Percentiles rank a stretch among this genome's conserved stretches.
Evolutionary conservation across 352 stramenopile species (phyloP).

Genomic region (Achlya hypogyna): DNA sequence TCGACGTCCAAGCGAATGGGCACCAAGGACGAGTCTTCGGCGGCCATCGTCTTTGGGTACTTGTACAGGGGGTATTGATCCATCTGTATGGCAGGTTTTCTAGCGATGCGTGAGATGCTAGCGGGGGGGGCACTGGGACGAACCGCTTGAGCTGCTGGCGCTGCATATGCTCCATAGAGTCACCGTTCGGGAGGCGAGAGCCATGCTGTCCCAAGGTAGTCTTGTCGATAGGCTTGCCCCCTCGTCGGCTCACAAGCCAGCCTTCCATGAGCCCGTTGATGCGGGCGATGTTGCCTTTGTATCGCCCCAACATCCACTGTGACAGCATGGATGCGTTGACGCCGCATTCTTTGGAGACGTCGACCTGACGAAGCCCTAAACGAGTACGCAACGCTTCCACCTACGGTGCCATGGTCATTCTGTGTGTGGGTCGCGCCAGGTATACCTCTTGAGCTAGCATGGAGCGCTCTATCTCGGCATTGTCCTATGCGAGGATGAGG

Average conservation of each 20-base stretch:
- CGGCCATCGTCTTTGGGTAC: constrained; percentile 68
- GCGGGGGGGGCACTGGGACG: background rate
- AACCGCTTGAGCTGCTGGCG: constrained; percentile 1
- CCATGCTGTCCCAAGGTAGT: constrained; percentile 29
- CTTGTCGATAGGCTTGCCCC: constrained; percentile 74
- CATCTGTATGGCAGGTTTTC: constrained; percentile 11
- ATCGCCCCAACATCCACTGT: constrained; percentile 78
- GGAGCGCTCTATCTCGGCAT: constrained; percentile 75
- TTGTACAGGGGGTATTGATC: constrained; percentile 51
- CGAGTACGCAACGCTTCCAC: constrained; percentile 66
- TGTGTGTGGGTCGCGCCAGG: background rate
- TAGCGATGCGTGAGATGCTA: background rate
- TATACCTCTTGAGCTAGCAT: constrained; percentile 65
- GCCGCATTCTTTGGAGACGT: constrained; percentile 78
- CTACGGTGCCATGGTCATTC: constrained; percentile 21
- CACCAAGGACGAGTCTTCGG: constrained; percentile 41
- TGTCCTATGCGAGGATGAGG: constrained; percentile 38
- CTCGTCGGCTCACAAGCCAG: constrained; percentile 70
- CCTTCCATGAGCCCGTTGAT: constrained; percentile 82
- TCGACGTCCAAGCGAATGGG: constrained; percentile 70
- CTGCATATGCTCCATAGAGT: background rate
- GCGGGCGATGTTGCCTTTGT: constrained; percentile 76
- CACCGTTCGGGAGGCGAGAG: background rate
- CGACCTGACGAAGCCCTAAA: constrained; percentile 62
- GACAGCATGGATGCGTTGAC: constrained; percentile 82